Evolutionary conservation across 441 rosid species (phyloP).

Genomic region (Arabidopsis lyrata): DNA sequence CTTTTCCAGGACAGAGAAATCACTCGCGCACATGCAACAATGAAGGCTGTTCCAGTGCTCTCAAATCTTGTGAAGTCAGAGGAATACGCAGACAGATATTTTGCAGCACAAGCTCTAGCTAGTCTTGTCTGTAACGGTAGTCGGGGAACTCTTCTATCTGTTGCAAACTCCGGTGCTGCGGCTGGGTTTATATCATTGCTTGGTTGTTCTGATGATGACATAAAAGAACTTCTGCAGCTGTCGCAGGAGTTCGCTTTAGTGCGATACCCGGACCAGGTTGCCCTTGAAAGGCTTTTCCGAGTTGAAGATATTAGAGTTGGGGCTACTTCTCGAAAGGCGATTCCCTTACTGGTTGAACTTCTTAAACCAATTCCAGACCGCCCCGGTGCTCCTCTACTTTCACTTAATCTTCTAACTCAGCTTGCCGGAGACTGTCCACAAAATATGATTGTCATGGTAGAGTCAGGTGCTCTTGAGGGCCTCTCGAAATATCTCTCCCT

Average conservation of each 20-base stretch:
- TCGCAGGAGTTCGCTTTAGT: constrained; percentile 88
- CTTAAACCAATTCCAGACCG: constrained; percentile 99
- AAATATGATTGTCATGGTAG: constrained; percentile 96
- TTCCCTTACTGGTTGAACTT: constrained; percentile 97
- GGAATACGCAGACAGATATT: constrained; percentile 87
- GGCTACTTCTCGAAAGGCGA: constrained; percentile 98
- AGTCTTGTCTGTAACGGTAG: constrained; percentile 99
- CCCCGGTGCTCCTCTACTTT: constrained; percentile 97
- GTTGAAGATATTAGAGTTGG: constrained; percentile 99
- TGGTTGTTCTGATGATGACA: constrained; percentile 97
- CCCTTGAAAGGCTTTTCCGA: constrained; percentile 98
- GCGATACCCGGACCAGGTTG: constrained; percentile 95
- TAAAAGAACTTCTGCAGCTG: constrained; percentile 81
- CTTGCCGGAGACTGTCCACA: constrained; percentile 94
- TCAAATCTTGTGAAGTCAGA: constrained; percentile 95
- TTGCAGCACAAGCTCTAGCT: constrained; percentile 96
- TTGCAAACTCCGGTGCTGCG: constrained; percentile 98
- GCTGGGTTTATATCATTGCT: constrained; percentile 94
- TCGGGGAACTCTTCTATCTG: constrained; percentile 97
- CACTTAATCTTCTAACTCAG: constrained; percentile 91
- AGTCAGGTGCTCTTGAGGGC: constrained; percentile 97
- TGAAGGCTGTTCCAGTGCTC: constrained; percentile 92
- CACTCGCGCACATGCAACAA: constrained; percentile 85
- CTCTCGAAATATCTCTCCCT: constrained; percentile 98
- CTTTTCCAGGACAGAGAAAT: constrained; percentile 98